A percentile compares a stretch with the other conserved stretches of the same genome.
Evolutionary conservation across 257 asterid genomes (phyloP).

Genomic region (Jacaranda mimosifolia): DNA sequence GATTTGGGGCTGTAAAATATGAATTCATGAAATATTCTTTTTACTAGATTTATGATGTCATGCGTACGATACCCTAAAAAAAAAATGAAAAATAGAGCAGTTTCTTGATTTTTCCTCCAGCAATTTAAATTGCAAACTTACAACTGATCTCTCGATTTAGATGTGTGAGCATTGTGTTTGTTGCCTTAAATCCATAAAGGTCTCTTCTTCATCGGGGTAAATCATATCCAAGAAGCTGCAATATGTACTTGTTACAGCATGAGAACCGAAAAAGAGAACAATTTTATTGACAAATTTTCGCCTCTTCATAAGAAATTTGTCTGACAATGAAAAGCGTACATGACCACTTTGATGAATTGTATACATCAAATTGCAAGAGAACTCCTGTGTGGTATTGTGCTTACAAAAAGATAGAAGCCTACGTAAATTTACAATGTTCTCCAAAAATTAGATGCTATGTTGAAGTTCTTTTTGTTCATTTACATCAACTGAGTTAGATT

Average conservation of each 20-base stretch:
- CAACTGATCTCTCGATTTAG: not conserved
- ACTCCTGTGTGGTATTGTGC: not conserved
- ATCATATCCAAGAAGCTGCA: not conserved
- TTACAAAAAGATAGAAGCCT: not conserved
- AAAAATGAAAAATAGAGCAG: no score
- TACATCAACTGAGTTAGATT: slow-evolving; percentile 50
- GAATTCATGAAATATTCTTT: not conserved
- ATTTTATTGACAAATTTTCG: not conserved
- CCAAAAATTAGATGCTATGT: slow-evolving; percentile 41
- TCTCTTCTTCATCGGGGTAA: no score
- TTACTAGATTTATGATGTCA: no score
- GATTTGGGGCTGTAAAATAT: not conserved
- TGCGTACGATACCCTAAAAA: no score
- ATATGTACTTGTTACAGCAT: not conserved
- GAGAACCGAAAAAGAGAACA: not conserved
- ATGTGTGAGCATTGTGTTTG: no score
- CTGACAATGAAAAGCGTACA: not conserved
- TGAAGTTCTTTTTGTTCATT: slow-evolving; percentile 50
- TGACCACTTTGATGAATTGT: not conserved
- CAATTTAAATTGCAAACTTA: not conserved
- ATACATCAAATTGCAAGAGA: not conserved
- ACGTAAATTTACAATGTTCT: slow-evolving; percentile 58
- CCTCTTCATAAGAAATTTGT: not conserved
- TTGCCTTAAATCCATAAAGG: no score
- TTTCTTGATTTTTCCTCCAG: not conserved